Evolutionary conservation across 805 yeast species (phyloP).

Genomic region (Scheffersomyces stipitis): DNA sequence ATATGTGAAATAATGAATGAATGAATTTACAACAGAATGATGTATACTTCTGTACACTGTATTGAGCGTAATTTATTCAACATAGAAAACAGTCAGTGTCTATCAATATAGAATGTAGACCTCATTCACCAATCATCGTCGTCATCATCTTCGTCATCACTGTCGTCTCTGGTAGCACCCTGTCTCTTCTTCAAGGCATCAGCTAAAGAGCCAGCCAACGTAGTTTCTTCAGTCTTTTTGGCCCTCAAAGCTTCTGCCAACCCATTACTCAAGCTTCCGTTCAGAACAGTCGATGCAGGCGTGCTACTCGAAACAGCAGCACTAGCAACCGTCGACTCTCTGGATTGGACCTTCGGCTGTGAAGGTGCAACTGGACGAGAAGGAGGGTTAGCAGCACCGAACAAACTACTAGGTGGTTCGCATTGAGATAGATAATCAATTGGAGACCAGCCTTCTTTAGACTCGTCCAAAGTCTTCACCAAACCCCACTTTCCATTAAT

Average conservation of each 20-base stretch:
- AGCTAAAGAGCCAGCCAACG: slow-evolving; percentile 82
- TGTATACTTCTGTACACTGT: no score
- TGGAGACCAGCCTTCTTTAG: slow-evolving; percentile 96
- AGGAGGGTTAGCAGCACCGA: slow-evolving; percentile 20
- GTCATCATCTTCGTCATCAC: slow-evolving; percentile 70
- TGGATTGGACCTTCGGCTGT: slow-evolving; percentile 17
- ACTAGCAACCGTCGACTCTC: slow-evolving; percentile 20
- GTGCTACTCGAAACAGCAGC: slow-evolving; percentile 16
- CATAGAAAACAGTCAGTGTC: no score
- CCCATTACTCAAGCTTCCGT: slow-evolving; percentile 47
- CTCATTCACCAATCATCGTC: slow-evolving; percentile 53
- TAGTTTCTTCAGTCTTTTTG: slow-evolving; percentile 58
- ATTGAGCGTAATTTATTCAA: no score
- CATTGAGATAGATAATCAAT: slow-evolving; percentile 78
- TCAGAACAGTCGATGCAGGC: slow-evolving; percentile 16
- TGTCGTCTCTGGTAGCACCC: slow-evolving; percentile 63
- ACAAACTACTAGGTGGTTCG: slow-evolving; percentile 43
- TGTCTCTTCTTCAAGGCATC: slow-evolving; percentile 78
- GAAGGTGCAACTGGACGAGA: slow-evolving; percentile 37
- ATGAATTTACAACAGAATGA: no score
- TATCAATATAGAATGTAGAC: no score
- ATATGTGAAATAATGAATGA: no score
- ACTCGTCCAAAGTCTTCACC: slow-evolving; percentile 72
- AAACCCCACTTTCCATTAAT: slow-evolving; percentile 94
- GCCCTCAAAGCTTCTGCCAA: slow-evolving; percentile 69